phyloP scores from a whole-genome alignment of 2,329 filamentous ascomycete genomes.

The Colletotrichum lentis region DNA sequence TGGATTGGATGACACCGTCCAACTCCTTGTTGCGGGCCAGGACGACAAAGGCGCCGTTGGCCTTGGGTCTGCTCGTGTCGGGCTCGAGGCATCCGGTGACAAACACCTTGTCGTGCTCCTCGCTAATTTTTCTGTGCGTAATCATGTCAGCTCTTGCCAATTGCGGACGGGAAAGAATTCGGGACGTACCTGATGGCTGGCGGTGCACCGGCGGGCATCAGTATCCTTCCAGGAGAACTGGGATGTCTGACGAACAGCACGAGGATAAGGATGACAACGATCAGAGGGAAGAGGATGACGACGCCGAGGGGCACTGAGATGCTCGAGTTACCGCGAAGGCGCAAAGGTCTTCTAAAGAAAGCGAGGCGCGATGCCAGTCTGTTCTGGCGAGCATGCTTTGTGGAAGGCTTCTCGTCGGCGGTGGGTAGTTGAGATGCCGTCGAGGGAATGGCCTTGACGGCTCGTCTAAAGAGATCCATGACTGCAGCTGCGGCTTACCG shows the following conservation, averaged over 20 bases:
- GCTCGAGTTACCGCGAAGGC: slow-evolving; percentile 88
- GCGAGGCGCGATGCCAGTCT: slow-evolving; percentile 65
- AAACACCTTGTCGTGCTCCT: slow-evolving; percentile 97
- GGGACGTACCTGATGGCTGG: slow-evolving; percentile 82
- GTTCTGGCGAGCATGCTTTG: slow-evolving; percentile 50
- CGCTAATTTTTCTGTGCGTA: slow-evolving; percentile 83
- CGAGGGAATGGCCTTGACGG: slow-evolving; percentile 58
- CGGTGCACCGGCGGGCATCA: slow-evolving; percentile 88
- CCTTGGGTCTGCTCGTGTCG: slow-evolving; percentile 79
- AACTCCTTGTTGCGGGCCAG: slow-evolving; percentile 95
- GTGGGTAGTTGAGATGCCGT: slow-evolving; percentile 57
- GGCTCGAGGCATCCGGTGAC: slow-evolving; percentile 86
- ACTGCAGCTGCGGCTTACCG: slow-evolving; percentile 25
- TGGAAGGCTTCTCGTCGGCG: slow-evolving; percentile 57
- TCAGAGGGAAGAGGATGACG: slow-evolving; percentile 89
- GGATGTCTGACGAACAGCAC: slow-evolving; percentile 90
- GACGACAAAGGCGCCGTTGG: slow-evolving; percentile 95
- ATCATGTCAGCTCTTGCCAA: slow-evolving; percentile 18
- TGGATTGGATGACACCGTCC: slow-evolving; percentile 92
- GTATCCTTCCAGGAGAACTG: slow-evolving; percentile 78
- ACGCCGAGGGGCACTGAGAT: slow-evolving; percentile 92
- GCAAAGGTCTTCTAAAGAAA: slow-evolving; percentile 86
- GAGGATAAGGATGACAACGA: slow-evolving; percentile 90
- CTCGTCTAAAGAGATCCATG: slow-evolving; percentile 69
- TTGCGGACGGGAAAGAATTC: neutral